Conservation (phyloP, 2,329 filamentous ascomycete genomes). For the Colletotrichum incanum region DNA sequence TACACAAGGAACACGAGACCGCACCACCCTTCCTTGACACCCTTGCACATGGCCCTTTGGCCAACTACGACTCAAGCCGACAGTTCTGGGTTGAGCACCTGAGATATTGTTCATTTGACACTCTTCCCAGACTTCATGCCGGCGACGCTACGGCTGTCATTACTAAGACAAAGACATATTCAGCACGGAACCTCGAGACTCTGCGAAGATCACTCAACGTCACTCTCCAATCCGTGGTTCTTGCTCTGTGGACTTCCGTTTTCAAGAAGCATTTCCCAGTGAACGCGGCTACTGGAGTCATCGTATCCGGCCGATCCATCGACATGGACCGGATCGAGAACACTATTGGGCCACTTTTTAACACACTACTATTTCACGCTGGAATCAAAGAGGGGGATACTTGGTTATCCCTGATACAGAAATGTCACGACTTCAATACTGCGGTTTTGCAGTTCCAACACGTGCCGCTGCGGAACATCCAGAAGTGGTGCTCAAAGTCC, state of each 20-base stretch:
- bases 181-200: conserved; percentile 59
- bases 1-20: conserved; percentile 46
- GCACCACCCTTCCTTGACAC: conserved; percentile 76
- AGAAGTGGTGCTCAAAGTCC: conserved; percentile 77
- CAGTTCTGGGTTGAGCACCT: conserved; percentile 80
- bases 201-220: conserved; percentile 75
- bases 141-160: conserved; percentile 24
- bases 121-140: conserved; percentile 38
- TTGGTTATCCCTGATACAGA: conserved; percentile 73
- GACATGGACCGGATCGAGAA: conserved; percentile 76
- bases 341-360: conserved; percentile 89
- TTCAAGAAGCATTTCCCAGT: conserved; percentile 67
- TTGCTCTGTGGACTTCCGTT: conserved; percentile 80
- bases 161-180: conserved; percentile 28
- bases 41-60: conserved; percentile 79
- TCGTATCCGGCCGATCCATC: conserved; percentile 84
- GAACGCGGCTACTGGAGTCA: conserved; percentile 76
- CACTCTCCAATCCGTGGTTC: conserved; percentile 84
- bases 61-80: conserved; percentile 56
- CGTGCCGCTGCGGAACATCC: conserved; percentile 83
- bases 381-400: conserved; percentile 60
- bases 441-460: conserved; percentile 81
- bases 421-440: conserved; percentile 81
- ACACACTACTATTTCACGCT: conserved; percentile 83
- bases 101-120: conserved; percentile 49